Conservation (phyloP, 768 basidiomycete species). For the Boletales sp. region DNA sequence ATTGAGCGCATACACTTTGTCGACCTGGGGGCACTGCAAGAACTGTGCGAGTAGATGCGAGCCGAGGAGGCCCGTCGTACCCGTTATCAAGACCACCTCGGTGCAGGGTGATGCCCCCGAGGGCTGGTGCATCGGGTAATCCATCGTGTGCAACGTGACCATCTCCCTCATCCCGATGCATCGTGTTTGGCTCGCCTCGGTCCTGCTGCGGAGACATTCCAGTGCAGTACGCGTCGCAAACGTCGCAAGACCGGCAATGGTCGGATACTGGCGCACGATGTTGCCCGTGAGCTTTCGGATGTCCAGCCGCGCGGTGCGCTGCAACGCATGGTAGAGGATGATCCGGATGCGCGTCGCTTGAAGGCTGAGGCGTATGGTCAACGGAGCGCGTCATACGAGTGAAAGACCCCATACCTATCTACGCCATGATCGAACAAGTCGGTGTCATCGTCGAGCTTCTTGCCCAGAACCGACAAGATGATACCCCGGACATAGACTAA, state of each 20-base stretch:
- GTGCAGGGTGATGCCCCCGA: background rate
- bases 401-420: slow-evolving; percentile 5
- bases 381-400: background rate
- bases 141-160: background rate
- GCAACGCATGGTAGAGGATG: slow-evolving; percentile 34
- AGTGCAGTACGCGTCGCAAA: slow-evolving; percentile 12
- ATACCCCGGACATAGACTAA: slow-evolving; percentile 12
- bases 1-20: slow-evolving; percentile 30
- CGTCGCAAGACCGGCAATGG: slow-evolving; percentile 24
- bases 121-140: slow-evolving; percentile 10
- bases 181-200: slow-evolving; percentile 12
- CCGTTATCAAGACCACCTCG: slow-evolving; percentile 30
- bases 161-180: slow-evolving; percentile 14
- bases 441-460: slow-evolving; percentile 6
- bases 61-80: slow-evolving; percentile 35
- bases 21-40: slow-evolving; percentile 9
- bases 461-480: slow-evolving; percentile 10
- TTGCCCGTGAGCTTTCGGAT: slow-evolving; percentile 23
- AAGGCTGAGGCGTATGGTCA: slow-evolving; percentile 24
- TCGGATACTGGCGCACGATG: slow-evolving; percentile 37
- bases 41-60: slow-evolving; percentile 25
- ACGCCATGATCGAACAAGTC: slow-evolving; percentile 11
- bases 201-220: slow-evolving; percentile 9
- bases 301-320: slow-evolving; percentile 17
- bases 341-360: slow-evolving; percentile 41